A percentile compares a stretch with the other conserved stretches of the same genome.
phyloP scores from a whole-genome alignment of 208 protist species.

The Spongospora subterranea region DNA sequence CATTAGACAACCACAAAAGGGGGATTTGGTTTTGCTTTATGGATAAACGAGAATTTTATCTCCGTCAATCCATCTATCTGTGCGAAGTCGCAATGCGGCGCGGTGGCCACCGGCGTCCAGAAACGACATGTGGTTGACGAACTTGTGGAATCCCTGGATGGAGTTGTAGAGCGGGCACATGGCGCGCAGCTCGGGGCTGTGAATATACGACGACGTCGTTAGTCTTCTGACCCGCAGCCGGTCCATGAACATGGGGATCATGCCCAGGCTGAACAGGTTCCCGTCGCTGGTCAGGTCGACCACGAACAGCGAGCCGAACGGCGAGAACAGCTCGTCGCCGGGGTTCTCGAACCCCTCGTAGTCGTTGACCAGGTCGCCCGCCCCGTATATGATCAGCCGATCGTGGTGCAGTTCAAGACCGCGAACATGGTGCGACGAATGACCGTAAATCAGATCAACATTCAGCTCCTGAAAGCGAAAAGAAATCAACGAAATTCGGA shows the following conservation, averaged over 20 bases:
- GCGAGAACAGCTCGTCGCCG: constrained; percentile 18
- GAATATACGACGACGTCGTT: not conserved
- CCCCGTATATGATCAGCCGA: constrained; percentile 53
- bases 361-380: constrained; percentile 56
- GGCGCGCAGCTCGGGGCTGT: not conserved
- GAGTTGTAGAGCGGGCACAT: not conserved
- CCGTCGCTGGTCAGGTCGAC: not conserved
- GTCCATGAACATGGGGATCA: constrained; percentile 51
- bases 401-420: constrained; percentile 8
- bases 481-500: too few species aligned
- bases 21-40: too few species aligned
- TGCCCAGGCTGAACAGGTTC: not conserved
- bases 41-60: too few species aligned
- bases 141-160: not conserved
- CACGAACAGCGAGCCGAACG: not conserved
- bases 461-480: not conserved
- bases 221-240: not conserved
- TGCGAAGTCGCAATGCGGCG: too few species aligned
- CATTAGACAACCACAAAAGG: too few species aligned
- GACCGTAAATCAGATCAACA: constrained; percentile 55
- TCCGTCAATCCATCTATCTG: too few species aligned
- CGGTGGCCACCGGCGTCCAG: not conserved
- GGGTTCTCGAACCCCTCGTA: constrained; percentile 47
- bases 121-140: not conserved
- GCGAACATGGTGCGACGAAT: constrained; percentile 58